Base-by-base conservation (phyloP, 768 basidiomycete species). In the Boletus pseudo-olivaceus region DNA sequence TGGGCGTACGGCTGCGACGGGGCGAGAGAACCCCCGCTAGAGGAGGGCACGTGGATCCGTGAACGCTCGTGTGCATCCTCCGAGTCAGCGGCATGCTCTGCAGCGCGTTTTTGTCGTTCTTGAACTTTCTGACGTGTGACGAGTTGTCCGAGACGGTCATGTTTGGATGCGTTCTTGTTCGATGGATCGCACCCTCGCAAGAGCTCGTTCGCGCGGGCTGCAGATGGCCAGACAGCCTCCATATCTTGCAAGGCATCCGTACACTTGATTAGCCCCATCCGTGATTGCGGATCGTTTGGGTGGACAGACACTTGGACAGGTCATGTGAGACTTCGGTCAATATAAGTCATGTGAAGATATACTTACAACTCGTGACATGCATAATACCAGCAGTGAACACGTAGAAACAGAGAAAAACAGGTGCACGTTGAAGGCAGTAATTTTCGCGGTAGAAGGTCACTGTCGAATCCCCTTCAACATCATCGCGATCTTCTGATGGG, bases 381-480 rank as follows among this genome's bases (percentile, higher is more conserved):
- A 88, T 89, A 49, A 91, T 82, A 53, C 82, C 82, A 15, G 88
- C 88, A 3, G 85, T 85, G 72, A 92, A 92, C 15, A 89, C 75
- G 62, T 90, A 90, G 64, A 90, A 92, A 62, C 81, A 85, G 29
- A 89, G 71, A 65, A 89, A 91, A 5, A 84, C 85, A 1, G 89
- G 73, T 17, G 82, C 82, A 14, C 79, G 79, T 45, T 78, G 77
- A 53, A 89, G 73, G 40, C 79, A 75, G 68, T 86, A 86, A 33
- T 75, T 78, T 60, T 87, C 83, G 29, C 77, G 76, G 68, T 87
- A 92, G 5, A 81, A 69, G 5, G 76, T 69, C 15, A 82, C 83
- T 87, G 61, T 34, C 34, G 33, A 51, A 51, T 26, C 3, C 4
- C 2, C 14, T 17, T 66, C 26, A 61, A 43, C 10, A 49, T 40